phyloP scores from a whole-genome alignment of 2,329 filamentous ascomycete genomes.

The Dactylellina parvicollis region DNA sequence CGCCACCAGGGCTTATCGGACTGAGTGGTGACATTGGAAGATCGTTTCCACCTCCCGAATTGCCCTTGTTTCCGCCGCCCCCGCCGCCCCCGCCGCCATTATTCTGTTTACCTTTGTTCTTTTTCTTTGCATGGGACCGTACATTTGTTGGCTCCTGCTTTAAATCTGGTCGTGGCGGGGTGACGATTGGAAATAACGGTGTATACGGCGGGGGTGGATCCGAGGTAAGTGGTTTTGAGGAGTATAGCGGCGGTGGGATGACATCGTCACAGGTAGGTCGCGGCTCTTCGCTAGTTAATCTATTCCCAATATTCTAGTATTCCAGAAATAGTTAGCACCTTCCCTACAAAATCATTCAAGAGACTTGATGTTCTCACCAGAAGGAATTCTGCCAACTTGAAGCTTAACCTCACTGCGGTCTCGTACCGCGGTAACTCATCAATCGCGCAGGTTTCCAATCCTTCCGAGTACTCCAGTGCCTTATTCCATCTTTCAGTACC shows the following conservation, averaged over 20 bases:
- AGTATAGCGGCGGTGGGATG: constrained; percentile 16
- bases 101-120: constrained; percentile 20
- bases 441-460: neutral
- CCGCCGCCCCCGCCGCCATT: neutral
- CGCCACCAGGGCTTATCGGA: constrained; percentile 36
- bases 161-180: constrained; percentile 22
- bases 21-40: constrained; percentile 36
- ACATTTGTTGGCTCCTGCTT: constrained; percentile 45
- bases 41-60: constrained; percentile 32
- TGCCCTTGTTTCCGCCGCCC: constrained; percentile 5
- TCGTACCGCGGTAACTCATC: constrained; percentile 46
- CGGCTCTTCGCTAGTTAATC: neutral
- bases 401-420: constrained; percentile 6
- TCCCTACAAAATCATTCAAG: neutral
- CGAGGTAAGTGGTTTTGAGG: neutral
- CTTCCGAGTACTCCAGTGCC: constrained; percentile 8
- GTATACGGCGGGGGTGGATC: constrained; percentile 33
- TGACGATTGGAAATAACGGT: constrained; percentile 13
- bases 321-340: constrained; percentile 6
- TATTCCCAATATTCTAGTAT: neutral
- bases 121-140: constrained; percentile 46
- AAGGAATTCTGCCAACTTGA: constrained; percentile 21
- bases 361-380: constrained; percentile 6
- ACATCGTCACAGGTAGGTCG: constrained; percentile 21
- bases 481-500: neutral